These are phyloP conservation scores for Verticillium nubilum DNA, from an alignment of 2,329 filamentous ascomycete genomes.

Conservation along the genomic window DNA sequence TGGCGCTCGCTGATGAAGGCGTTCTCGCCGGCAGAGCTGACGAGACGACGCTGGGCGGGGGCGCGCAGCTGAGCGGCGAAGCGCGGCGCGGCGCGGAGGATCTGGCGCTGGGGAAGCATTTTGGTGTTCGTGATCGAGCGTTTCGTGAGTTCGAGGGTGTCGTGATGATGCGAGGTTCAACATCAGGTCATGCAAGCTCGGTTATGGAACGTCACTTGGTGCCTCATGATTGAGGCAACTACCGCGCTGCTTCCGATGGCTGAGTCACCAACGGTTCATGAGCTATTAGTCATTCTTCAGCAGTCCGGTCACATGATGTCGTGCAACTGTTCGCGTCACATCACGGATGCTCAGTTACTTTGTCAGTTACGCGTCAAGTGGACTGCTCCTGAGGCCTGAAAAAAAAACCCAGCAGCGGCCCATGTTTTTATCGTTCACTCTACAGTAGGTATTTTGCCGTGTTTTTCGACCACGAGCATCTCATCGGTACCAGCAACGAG, in stretches of 20 bases:
- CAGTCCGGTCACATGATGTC: neutral
- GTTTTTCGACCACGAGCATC: neutral
- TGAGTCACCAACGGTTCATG: too few species aligned
- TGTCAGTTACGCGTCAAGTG: neutral
- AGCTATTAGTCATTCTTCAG: neutral
- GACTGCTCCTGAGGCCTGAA: neutral
- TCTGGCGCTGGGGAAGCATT: constrained; percentile 61
- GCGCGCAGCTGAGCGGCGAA: constrained; percentile 53
- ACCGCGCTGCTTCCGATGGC: neutral
- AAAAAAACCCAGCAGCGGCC: neutral
- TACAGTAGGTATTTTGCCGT: neutral
- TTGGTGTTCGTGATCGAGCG: constrained; percentile 16
- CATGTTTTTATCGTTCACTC: neutral
- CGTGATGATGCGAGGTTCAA: constrained; percentile 8
- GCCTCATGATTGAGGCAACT: constrained; percentile 9
- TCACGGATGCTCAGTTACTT: neutral
- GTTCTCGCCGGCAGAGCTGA: constrained; percentile 74
- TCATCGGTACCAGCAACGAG: neutral
- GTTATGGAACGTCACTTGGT: constrained; percentile 10
- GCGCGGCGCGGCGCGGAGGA: constrained; percentile 59
- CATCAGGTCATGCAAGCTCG: constrained; percentile 18
- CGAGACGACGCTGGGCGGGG: constrained; percentile 65
- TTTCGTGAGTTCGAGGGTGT: constrained; percentile 3
- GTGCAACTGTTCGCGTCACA: neutral
- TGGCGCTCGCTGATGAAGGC: constrained; percentile 88